phyloP scores from a whole-genome alignment of 208 protist species.

The Tetramitus jugosus region DNA sequence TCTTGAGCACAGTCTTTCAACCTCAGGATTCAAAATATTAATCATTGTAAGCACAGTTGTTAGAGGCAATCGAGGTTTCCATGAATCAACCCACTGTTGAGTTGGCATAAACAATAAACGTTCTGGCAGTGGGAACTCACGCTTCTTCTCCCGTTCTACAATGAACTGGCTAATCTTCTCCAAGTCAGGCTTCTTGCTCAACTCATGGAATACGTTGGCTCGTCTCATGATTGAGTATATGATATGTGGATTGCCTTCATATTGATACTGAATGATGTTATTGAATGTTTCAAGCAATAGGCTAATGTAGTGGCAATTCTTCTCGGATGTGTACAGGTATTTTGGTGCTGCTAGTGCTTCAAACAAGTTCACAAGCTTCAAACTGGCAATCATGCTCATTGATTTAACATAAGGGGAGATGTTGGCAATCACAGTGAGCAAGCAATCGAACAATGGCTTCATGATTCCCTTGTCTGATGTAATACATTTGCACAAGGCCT shows the following conservation, averaged over 20 bases:
- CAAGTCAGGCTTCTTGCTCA: not conserved
- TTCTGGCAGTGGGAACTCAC: not conserved
- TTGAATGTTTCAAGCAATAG: conserved; percentile 22
- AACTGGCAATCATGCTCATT: not conserved
- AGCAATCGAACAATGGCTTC: conserved; percentile 6
- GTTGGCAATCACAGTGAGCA: conserved; percentile 15
- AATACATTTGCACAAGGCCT: not conserved
- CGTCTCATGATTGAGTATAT: conserved; percentile 15
- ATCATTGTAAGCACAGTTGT: not conserved
- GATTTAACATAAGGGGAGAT: conserved; percentile 18
- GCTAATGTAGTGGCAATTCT: not conserved
- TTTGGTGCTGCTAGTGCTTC: not conserved
- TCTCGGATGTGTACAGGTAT: conserved; percentile 12
- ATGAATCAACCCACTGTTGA: conserved; percentile 4
- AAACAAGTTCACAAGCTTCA: not conserved
- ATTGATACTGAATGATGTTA: conserved; percentile 27
- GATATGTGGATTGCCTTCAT: conserved; percentile 22
- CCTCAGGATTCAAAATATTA: conserved; percentile 1
- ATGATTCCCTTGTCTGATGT: conserved; percentile 10
- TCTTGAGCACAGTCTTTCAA: not conserved
- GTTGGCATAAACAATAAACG: conserved; percentile 1
- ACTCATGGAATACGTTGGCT: not conserved
- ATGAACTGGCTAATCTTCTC: not conserved
- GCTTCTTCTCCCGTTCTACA: not conserved
- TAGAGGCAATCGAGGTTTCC: conserved; percentile 8